Base-by-base conservation (phyloP, 805 yeast species). In the Scheffersomyces ergatensis region DNA sequence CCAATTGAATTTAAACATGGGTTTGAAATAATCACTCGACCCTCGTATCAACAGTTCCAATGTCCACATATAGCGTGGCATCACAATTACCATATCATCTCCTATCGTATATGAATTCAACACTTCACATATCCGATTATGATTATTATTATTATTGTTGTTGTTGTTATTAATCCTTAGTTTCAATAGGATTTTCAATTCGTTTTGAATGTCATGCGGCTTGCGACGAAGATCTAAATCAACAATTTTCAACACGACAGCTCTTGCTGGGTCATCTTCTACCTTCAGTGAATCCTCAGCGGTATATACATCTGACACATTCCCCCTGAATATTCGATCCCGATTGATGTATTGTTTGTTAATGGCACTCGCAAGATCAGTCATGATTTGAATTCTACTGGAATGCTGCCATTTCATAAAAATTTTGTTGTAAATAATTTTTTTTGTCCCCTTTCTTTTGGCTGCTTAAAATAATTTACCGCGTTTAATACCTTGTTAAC, bases 201-300 rank as follows among this genome's bases (percentile, higher is more conserved):
- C 76, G 33, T 53, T 50, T 14, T 49, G 39, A 25, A 65, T 51
- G 40, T 62, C 49, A 50, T 70, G 76, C 1, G 76, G 76, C 23
- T 61, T 61, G 18, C 53, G 34, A 26, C 49, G 41, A 19, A 68
- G 49, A 44, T 70, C 76, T 26, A 47, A 50, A 45, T 69, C 74
- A 8, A 68, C 70, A 5, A 62, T 54, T 42, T 70, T 70, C 38
- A 70, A 49, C 3, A 67, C 67, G n/a, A 60, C 49, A 4, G 34
- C 16, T n/a, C 31, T n/a, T 3, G 39, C 24, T 11, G 36, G 42
- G 14, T 33, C 29, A 1, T 19, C 26, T n/a, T n/a, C n/a, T n/a
- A n/a, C n/a, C n/a, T n/a, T n/a, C n/a, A n/a, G n/a, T 6, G 24
- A 7, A 29, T 55, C 55, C 16, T 33, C 45, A 7, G 60, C 65